Conservation (phyloP, 139 green algal species). For the Desmodesmus armatus region DNA sequence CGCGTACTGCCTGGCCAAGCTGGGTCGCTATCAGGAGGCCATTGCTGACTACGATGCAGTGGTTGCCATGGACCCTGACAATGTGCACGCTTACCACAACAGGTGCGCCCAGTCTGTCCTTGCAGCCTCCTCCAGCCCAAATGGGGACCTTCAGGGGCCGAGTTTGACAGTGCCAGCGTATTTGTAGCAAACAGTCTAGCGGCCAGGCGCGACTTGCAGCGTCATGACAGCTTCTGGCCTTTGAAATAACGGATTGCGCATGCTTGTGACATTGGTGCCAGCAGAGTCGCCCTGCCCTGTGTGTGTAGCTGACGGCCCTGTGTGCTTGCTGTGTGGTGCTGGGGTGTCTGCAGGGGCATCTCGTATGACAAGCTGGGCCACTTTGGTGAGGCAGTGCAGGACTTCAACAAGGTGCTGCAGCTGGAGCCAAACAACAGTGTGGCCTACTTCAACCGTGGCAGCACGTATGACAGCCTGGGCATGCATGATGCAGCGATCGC, state of each 20-base stretch:
- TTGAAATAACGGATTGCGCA: too few species aligned
- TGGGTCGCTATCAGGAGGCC: slow-evolving; percentile 74
- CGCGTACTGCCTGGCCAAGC: slow-evolving; percentile 85
- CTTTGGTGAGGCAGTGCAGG: slow-evolving; percentile 60
- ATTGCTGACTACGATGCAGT: slow-evolving; percentile 73
- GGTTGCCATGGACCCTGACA: slow-evolving; percentile 66
- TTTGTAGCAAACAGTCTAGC: too few species aligned
- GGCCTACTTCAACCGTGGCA: slow-evolving; percentile 70
- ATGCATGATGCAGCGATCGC: slow-evolving; percentile 59
- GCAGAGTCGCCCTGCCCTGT: too few species aligned
- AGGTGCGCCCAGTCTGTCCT: slow-evolving; percentile 28
- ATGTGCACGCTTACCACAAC: slow-evolving; percentile 81
- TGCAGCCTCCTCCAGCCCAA: not conserved
- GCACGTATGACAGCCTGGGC: slow-evolving; percentile 63
- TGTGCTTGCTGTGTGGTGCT: not conserved
- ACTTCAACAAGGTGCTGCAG: slow-evolving; percentile 68
- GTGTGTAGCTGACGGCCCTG: not conserved
- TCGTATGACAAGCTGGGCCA: slow-evolving; percentile 69
- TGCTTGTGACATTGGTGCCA: not conserved
- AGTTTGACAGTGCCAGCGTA: not conserved
- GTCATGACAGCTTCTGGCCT: too few species aligned
- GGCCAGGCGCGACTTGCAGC: too few species aligned
- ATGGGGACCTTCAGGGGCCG: too few species aligned
- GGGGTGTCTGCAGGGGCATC: slow-evolving; percentile 67
- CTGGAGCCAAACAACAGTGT: slow-evolving; percentile 70